phyloP scores from a whole-genome alignment of 257 asterid species.

The Ballota nigra region DNA sequence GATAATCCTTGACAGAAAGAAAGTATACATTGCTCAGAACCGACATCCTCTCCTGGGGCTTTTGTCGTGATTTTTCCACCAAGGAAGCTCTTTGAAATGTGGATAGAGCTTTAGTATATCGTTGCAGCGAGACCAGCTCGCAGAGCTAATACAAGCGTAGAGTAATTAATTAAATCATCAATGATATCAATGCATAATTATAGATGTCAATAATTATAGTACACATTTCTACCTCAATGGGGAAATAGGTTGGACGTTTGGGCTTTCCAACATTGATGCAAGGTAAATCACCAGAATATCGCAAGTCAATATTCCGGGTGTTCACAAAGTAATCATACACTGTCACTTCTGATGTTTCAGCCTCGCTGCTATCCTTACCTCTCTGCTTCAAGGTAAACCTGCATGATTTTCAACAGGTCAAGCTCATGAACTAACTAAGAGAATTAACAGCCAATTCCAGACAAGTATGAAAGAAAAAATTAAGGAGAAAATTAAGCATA shows the following conservation, averaged over 20 bases:
- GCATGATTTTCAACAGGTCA: conserved; percentile 12
- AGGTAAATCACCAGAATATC: conserved; percentile 86
- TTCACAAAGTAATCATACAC: conserved; percentile 91
- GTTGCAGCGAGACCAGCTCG: conserved; percentile 72
- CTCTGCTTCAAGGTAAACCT: conserved; percentile 74
- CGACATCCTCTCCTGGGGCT: conserved; percentile 82
- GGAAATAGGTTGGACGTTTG: conserved; percentile 78
- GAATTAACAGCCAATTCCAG: background rate
- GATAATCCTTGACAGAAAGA: background rate
- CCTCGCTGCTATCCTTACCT: conserved; percentile 52
- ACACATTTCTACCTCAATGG: conserved; percentile 62
- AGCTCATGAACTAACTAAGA: background rate
- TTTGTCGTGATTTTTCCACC: conserved; percentile 88
- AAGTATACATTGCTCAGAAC: conserved; percentile 58
- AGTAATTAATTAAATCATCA: conserved; percentile 19
- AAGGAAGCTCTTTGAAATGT: conserved; percentile 74
- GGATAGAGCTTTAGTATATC: conserved; percentile 76
- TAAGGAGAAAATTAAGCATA: conserved; percentile 27
- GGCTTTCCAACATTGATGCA: conserved; percentile 94
- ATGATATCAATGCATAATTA: background rate
- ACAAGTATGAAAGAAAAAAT: conserved; percentile 8
- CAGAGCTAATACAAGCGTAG: conserved; percentile 50
- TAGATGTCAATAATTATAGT: conserved; percentile 7
- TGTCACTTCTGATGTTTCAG: conserved; percentile 52
- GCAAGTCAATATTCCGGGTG: conserved; percentile 62